Percentiles rank a stretch among this genome's conserved stretches.
Evolutionary conservation across 352 stramenopile species (phyloP).

Genomic region (Globisporangium parvum): DNA sequence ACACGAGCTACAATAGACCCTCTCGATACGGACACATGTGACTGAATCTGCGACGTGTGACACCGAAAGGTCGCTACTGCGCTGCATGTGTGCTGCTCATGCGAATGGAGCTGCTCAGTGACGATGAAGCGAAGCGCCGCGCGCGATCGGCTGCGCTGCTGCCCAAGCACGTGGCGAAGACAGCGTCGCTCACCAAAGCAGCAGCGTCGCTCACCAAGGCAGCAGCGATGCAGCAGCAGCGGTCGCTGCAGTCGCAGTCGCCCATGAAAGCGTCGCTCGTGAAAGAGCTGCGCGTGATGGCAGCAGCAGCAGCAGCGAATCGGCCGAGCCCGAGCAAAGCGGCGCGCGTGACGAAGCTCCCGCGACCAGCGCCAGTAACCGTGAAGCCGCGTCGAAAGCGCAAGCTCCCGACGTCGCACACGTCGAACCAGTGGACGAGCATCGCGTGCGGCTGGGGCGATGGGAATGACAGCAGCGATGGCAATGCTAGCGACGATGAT

Average conservation of each 20-base stretch:
- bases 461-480: neutral
- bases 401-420: conserved; percentile 3
- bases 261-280: conserved; percentile 10
- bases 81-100: neutral
- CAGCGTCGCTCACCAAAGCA: conserved; percentile 4
- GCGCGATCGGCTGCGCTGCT: neutral
- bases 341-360: conserved; percentile 25
- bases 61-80: no score
- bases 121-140: conserved; percentile 8
- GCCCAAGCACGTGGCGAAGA: conserved; percentile 2
- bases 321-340: neutral
- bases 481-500: conserved; percentile 10
- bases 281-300: neutral
- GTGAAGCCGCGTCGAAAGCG: conserved; percentile 2
- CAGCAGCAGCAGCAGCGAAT: neutral
- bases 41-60: neutral
- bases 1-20: neutral
- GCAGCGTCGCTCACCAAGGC: neutral
- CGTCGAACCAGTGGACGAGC: conserved; percentile 24
- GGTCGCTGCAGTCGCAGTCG: neutral
- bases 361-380: neutral
- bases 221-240: neutral
- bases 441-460: conserved; percentile 2
- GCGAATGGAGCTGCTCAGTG: conserved; percentile 3
- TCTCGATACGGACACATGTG: no score